Evolutionary conservation across 2,329 filamentous ascomycete genomes (phyloP).

Genomic region (Colletotrichum cordylinicola): DNA sequence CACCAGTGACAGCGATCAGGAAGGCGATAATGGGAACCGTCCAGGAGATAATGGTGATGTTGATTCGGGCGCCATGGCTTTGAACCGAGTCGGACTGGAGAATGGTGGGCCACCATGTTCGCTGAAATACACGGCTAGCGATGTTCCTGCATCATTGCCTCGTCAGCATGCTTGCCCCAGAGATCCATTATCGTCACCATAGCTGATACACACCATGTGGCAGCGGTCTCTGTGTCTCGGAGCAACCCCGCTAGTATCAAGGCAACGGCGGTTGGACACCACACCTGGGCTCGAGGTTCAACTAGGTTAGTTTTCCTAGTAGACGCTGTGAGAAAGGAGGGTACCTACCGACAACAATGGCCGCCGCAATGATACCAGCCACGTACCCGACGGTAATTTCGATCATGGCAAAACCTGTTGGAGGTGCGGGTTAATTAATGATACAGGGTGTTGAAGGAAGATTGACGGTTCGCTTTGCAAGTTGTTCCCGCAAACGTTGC

Average conservation of each 20-base stretch:
- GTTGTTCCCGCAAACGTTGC: no score
- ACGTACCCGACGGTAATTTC: neutral
- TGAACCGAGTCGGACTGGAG: constrained; percentile 42
- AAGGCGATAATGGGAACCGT: constrained; percentile 31
- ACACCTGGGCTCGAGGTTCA: constrained; percentile 33
- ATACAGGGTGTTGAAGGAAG: no score
- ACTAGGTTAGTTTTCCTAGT: no score
- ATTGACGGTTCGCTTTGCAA: no score
- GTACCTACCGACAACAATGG: neutral
- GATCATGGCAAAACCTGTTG: neutral
- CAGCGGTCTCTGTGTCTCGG: constrained; percentile 38
- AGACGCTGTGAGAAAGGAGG: no score
- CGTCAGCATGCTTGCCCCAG: no score
- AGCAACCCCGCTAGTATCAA: constrained; percentile 40
- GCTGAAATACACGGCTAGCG: constrained; percentile 34
- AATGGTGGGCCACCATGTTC: constrained; percentile 46
- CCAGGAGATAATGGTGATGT: constrained; percentile 18
- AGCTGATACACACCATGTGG: constrained; percentile 33
- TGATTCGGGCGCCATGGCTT: constrained; percentile 32
- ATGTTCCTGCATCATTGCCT: constrained; percentile 16
- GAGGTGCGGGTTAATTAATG: no score
- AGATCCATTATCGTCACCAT: no score
- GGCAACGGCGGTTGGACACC: constrained; percentile 38
- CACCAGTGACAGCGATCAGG: constrained; percentile 43
- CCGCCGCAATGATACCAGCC: neutral